Percentiles rank a stretch among this genome's conserved stretches.
Conservation (phyloP, 352 stramenopile genomes). For the Phytophthora rubi region DNA sequence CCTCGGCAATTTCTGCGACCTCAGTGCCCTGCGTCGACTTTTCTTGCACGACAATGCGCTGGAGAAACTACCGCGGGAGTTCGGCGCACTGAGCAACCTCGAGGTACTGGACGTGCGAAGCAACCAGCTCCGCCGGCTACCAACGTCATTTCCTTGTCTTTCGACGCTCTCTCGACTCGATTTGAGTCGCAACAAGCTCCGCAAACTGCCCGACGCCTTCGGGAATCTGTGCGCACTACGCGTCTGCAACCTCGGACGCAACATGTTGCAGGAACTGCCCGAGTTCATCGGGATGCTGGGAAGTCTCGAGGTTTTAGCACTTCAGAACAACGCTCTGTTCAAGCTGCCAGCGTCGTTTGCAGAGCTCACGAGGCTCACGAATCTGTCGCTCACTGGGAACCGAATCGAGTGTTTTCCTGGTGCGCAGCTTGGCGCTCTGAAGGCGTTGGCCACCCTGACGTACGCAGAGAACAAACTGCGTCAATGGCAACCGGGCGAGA, state of each 20-base stretch:
- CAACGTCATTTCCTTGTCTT: slow-evolving; percentile 59
- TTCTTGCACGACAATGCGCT: slow-evolving; percentile 51
- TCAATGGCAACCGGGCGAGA: slow-evolving; percentile 35
- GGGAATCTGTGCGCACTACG: slow-evolving; percentile 49
- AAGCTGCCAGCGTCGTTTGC: slow-evolving; percentile 48
- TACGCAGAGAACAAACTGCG: slow-evolving; percentile 58
- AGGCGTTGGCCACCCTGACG: slow-evolving; percentile 36
- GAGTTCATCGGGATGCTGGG: slow-evolving; percentile 43
- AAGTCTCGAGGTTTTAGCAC: slow-evolving; percentile 37
- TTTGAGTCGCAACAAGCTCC: slow-evolving; percentile 53
- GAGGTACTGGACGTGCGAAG: slow-evolving; percentile 47
- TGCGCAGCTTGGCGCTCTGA: slow-evolving; percentile 22
- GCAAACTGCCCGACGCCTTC: slow-evolving; percentile 48
- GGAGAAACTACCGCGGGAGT: slow-evolving; percentile 37
- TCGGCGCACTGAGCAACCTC: slow-evolving; percentile 48
- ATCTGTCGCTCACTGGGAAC: slow-evolving; percentile 52
- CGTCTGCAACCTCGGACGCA: slow-evolving; percentile 50
- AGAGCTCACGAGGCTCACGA: slow-evolving; percentile 44
- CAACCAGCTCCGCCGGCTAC: slow-evolving; percentile 52
- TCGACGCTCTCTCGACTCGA: slow-evolving; percentile 38
- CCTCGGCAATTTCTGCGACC: slow-evolving; percentile 61
- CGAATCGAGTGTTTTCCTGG: slow-evolving; percentile 53
- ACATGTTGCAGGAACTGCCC: slow-evolving; percentile 48
- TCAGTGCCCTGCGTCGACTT: slow-evolving; percentile 43
- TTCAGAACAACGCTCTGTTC: slow-evolving; percentile 51